Evolutionary conservation across 1,139 yeast species (phyloP).

Genomic region (Arxiozyma telluris): DNA sequence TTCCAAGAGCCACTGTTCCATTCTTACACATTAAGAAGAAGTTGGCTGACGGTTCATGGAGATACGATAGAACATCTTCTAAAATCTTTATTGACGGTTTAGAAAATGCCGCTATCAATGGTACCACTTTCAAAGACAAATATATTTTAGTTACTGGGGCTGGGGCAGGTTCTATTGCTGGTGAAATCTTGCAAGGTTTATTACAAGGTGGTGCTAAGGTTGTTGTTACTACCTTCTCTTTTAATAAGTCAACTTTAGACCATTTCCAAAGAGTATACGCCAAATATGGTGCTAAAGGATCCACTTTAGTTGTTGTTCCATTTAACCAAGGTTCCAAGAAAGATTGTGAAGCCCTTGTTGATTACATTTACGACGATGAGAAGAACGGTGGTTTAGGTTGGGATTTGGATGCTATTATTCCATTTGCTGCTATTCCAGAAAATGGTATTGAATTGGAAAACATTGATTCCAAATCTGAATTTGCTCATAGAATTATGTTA

Average conservation of each 20-base stretch:
- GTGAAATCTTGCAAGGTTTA: constrained; percentile 90
- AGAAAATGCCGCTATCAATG: constrained; percentile 87
- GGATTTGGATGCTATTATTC: constrained; percentile 94
- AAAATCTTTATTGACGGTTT: constrained; percentile 77
- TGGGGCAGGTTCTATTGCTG: constrained; percentile 98
- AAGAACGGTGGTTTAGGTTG: constrained; percentile 92
- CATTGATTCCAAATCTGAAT: constrained; percentile 90
- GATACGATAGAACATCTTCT: constrained; percentile 70
- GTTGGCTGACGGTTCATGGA: constrained; percentile 67
- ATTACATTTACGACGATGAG: constrained; percentile 72
- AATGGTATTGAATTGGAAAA: constrained; percentile 91
- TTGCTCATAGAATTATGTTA: constrained; percentile 97
- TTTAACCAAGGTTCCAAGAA: constrained; percentile 96
- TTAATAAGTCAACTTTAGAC: constrained; percentile 89
- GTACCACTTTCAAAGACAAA: constrained; percentile 82
- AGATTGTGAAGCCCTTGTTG: constrained; percentile 79
- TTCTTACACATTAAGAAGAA: constrained; percentile 86
- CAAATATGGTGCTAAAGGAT: constrained; percentile 84
- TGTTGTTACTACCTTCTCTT: constrained; percentile 90
- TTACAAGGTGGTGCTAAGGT: constrained; percentile 97
- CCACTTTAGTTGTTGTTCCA: constrained; percentile 90
- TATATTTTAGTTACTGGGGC: constrained; percentile 94
- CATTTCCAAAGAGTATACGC: constrained; percentile 91
- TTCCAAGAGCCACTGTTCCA: constrained; percentile 83
- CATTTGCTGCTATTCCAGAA: constrained; percentile 98